These are phyloP conservation scores for Tricholomella constricta DNA, from an alignment of 768 basidiomycete genomes.

Conservation along the genomic window DNA sequence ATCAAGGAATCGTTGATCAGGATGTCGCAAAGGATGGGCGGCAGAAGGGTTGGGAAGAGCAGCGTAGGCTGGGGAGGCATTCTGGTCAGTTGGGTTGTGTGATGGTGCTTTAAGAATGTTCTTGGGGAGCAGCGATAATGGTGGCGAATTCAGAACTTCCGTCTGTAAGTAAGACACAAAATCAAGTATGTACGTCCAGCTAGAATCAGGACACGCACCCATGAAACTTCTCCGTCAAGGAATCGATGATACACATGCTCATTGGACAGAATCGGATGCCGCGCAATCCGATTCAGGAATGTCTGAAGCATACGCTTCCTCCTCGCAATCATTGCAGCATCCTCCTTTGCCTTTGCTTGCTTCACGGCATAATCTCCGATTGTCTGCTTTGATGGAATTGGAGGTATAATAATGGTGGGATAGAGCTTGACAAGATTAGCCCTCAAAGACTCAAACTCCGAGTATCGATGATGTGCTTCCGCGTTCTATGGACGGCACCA, in stretches of 20 bases:
- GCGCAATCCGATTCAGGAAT: constrained; percentile 86
- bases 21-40: constrained; percentile 84
- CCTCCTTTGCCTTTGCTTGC: constrained; percentile 95
- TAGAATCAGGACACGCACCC: constrained; percentile 55
- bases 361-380: constrained; percentile 97
- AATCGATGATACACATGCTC: constrained; percentile 97
- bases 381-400: constrained; percentile 96
- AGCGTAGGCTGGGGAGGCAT: constrained; percentile 71
- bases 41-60: constrained; percentile 89
- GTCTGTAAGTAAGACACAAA: constrained; percentile 47
- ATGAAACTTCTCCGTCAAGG: constrained; percentile 93
- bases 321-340: constrained; percentile 86
- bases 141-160: constrained; percentile 92
- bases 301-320: constrained; percentile 95
- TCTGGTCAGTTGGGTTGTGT: constrained; percentile 87
- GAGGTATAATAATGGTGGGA: constrained; percentile 95
- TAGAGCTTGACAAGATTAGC: constrained; percentile 83
- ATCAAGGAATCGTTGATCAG: constrained; percentile 95
- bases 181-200: not conserved
- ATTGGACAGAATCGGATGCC: constrained; percentile 93
- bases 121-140: constrained; percentile 89
- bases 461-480: constrained; percentile 89
- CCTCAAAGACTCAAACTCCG: constrained; percentile 95
- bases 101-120: constrained; percentile 95
- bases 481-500: constrained; percentile 53